These are phyloP conservation scores for Blastocystis sp. DNA, from an alignment of 352 stramenopile genomes.

Conservation along the genomic window DNA sequence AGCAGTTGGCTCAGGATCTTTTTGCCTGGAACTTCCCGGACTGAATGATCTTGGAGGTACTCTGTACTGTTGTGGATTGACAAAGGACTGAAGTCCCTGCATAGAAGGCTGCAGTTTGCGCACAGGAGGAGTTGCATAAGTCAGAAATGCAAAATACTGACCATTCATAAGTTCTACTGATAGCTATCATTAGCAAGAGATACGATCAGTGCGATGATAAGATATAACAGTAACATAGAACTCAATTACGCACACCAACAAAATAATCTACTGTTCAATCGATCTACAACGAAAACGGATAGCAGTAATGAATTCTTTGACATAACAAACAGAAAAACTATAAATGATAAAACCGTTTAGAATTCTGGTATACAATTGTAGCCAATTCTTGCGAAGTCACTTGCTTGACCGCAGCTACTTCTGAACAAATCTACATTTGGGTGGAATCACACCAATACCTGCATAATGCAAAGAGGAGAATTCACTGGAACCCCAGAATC, in stretches of 20 bases:
- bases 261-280: background rate
- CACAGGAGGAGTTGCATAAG: too few relatives aligned
- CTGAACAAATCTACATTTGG: background rate
- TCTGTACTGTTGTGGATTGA: too few relatives aligned
- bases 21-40: too few relatives aligned
- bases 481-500: background rate
- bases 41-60: too few relatives aligned
- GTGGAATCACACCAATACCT: background rate
- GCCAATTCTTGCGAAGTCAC: background rate
- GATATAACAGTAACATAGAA: background rate
- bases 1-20: background rate
- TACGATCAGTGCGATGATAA: too few relatives aligned
- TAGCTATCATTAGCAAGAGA: too few relatives aligned
- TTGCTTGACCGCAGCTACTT: background rate
- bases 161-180: too few relatives aligned
- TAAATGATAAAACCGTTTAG: background rate
- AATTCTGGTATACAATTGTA: background rate
- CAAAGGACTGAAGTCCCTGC: too few relatives aligned
- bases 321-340: background rate
- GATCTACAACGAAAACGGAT: background rate
- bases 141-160: too few relatives aligned
- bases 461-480: background rate
- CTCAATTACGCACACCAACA: background rate
- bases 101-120: too few relatives aligned
- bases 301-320: background rate